Percentiles rank a stretch among this genome's conserved stretches.
These are phyloP conservation scores for Tremella yokohamensis DNA, from an alignment of 768 basidiomycete genomes.

Conservation along the genomic window DNA sequence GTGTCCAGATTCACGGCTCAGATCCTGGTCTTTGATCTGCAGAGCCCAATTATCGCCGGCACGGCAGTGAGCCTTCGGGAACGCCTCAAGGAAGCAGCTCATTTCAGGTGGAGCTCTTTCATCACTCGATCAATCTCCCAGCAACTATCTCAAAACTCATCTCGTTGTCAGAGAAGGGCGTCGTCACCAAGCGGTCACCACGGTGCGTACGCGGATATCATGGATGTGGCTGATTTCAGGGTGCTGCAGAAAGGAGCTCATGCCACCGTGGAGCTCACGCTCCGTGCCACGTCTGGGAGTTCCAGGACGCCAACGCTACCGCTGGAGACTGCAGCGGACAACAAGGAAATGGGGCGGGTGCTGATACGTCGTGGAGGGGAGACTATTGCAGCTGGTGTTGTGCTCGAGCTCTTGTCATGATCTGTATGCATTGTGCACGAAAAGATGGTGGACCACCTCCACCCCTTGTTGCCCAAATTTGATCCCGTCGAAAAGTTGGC, in stretches of 20 bases:
- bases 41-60: slow-evolving; percentile 81
- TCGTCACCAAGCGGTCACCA: slow-evolving; percentile 71
- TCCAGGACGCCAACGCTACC: slow-evolving; percentile 64
- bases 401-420: slow-evolving; percentile 18
- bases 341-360: slow-evolving; percentile 95
- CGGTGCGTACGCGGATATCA: slow-evolving; percentile 57
- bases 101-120: slow-evolving; percentile 80
- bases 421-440: background rate
- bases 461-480: no score
- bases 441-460: no score
- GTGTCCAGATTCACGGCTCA: slow-evolving; percentile 75
- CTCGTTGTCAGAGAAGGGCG: slow-evolving; percentile 76
- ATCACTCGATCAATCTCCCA: slow-evolving; percentile 88
- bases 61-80: slow-evolving; percentile 62
- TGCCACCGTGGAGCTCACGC: slow-evolving; percentile 76
- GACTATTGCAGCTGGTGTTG: slow-evolving; percentile 81
- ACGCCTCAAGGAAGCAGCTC: background rate
- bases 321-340: slow-evolving; percentile 75
- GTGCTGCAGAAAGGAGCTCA: slow-evolving; percentile 79
- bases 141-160: slow-evolving; percentile 78
- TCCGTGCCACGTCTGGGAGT: slow-evolving; percentile 62
- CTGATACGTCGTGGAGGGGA: slow-evolving; percentile 83
- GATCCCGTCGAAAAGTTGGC: no score
- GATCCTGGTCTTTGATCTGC: slow-evolving; percentile 89
- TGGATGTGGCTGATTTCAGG: slow-evolving; percentile 52